Conservation (phyloP, 2,329 filamentous ascomycete genomes). For the Penicillium sp. region DNA sequence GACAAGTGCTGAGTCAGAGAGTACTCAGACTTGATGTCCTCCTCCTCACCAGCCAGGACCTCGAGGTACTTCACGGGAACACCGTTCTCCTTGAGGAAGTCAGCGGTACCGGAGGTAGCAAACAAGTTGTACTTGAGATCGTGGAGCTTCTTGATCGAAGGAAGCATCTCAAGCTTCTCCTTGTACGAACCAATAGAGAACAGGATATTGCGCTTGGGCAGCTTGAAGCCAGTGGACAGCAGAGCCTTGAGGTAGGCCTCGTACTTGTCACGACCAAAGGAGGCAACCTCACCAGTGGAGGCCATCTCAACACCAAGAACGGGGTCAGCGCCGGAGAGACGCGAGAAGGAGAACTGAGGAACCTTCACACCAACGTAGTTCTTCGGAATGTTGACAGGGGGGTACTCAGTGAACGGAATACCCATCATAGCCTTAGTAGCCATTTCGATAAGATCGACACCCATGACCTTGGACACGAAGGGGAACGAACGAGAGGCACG, state of each 20-base stretch:
- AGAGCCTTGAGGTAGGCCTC: slow-evolving; percentile 97
- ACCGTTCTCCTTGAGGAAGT: slow-evolving; percentile 91
- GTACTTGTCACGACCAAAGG: slow-evolving; percentile 92
- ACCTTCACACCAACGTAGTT: slow-evolving; percentile 96
- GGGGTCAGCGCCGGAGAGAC: slow-evolving; percentile 91
- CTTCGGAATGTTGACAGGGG: slow-evolving; percentile 69
- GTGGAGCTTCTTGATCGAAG: slow-evolving; percentile 84
- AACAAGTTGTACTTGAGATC: slow-evolving; percentile 93
- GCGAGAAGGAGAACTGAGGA: slow-evolving; percentile 97
- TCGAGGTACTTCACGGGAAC: slow-evolving; percentile 93
- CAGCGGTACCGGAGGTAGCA: slow-evolving; percentile 91
- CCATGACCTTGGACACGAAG: slow-evolving; percentile 98
- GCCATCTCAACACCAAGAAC: slow-evolving; percentile 99
- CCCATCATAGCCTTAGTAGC: slow-evolving; percentile 95
- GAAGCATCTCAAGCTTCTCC: slow-evolving; percentile 96
- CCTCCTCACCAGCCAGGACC: slow-evolving; percentile 72
- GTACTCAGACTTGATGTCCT: slow-evolving; percentile 91
- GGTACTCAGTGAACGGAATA: slow-evolving; percentile 78
- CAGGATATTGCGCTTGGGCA: slow-evolving; percentile 92
- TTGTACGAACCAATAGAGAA: slow-evolving; percentile 96
- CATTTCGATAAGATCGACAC: slow-evolving; percentile 96
- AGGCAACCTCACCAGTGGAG: slow-evolving; percentile 96
- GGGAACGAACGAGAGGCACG: slow-evolving; percentile 94
- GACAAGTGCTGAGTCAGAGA: slow-evolving; percentile 94
- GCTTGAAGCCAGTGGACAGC: slow-evolving; percentile 91